phyloP scores from a whole-genome alignment of 1,139 yeast genomes.

The Sporopachydermia cereana region DNA sequence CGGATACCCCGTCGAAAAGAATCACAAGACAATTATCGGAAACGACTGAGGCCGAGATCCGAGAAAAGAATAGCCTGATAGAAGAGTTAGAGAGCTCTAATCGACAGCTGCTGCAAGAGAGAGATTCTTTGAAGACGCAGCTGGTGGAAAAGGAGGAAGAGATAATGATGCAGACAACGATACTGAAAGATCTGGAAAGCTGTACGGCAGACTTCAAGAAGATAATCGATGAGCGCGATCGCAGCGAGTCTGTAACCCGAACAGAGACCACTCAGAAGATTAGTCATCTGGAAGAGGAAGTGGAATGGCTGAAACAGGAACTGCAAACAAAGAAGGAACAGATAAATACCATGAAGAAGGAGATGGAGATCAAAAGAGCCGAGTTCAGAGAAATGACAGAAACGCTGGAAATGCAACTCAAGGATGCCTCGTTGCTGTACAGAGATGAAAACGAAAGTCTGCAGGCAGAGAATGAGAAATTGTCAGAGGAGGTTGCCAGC shows the following conservation, averaged over 20 bases:
- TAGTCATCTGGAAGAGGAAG: conserved; percentile 1
- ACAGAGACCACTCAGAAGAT: conserved; percentile 17
- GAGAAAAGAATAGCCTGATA: conserved; percentile 19
- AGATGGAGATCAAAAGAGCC: conserved; percentile 21
- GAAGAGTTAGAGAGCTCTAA: conserved; percentile 14
- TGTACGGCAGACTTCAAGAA: conserved; percentile 21
- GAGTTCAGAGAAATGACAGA: conserved; percentile 23
- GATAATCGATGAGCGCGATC: conserved; percentile 11
- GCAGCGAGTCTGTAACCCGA: conserved; percentile 15
- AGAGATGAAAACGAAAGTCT: conserved; percentile 10
- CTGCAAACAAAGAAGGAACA: conserved; percentile 20
- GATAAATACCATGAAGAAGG: conserved; percentile 17
- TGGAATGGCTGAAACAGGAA: conserved; percentile 4
- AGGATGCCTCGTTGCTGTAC: conserved; percentile 18
- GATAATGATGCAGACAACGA: conserved; percentile 18
- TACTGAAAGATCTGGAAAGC: conserved; percentile 20
- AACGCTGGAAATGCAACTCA: conserved; percentile 20
- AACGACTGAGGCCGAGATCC: conserved; percentile 22
- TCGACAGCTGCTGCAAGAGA: neutral
- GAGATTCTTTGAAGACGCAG: conserved; percentile 5
- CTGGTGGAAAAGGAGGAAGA: conserved; percentile 17
- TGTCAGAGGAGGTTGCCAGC: neutral
- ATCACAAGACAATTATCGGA: too few relatives aligned
- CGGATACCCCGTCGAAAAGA: too few relatives aligned
- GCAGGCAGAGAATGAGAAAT: conserved; percentile 7